These are phyloP conservation scores for Lactifluus subvellereus DNA, from an alignment of 768 basidiomycete genomes.

Conservation along the genomic window DNA sequence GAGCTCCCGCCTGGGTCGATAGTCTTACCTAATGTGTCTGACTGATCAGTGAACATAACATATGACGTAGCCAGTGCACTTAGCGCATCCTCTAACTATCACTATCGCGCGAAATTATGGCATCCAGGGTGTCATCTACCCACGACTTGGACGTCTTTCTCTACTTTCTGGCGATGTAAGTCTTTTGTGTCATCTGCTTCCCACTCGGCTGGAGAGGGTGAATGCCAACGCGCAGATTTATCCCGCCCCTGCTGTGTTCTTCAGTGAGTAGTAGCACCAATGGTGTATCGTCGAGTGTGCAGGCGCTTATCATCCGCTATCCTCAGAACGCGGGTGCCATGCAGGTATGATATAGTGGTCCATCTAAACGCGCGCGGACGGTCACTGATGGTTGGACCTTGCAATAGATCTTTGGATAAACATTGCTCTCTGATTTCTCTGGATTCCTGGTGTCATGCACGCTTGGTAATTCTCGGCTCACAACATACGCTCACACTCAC, in stretches of 20 bases:
- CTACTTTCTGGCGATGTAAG: conserved; percentile 34
- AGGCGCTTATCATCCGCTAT: not conserved
- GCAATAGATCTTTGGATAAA: conserved; percentile 36
- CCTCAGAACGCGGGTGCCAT: conserved; percentile 26
- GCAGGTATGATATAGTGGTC: conserved; percentile 24
- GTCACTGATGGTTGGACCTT: not conserved
- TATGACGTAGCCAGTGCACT: too few relatives aligned
- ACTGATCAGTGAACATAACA: too few relatives aligned
- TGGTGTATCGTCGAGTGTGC: too few relatives aligned
- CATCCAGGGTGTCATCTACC: conserved; percentile 24
- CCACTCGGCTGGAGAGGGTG: not conserved
- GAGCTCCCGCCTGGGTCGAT: too few relatives aligned
- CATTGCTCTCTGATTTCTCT: conserved; percentile 38
- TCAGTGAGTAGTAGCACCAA: conserved; percentile 28
- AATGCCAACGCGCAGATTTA: conserved; percentile 25
- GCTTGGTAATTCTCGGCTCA: conserved; percentile 33
- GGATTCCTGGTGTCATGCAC: conserved; percentile 42
- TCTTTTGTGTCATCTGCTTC: not conserved
- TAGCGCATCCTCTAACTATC: too few relatives aligned
- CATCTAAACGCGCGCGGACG: not conserved
- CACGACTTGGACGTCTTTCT: conserved; percentile 26
- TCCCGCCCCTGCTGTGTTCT: conserved; percentile 31
- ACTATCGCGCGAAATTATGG: not conserved
- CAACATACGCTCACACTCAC: not conserved
- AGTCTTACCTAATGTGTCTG: too few relatives aligned